Base-by-base conservation (phyloP, 148 eudicot species). In the Oxyria digyna region DNA sequence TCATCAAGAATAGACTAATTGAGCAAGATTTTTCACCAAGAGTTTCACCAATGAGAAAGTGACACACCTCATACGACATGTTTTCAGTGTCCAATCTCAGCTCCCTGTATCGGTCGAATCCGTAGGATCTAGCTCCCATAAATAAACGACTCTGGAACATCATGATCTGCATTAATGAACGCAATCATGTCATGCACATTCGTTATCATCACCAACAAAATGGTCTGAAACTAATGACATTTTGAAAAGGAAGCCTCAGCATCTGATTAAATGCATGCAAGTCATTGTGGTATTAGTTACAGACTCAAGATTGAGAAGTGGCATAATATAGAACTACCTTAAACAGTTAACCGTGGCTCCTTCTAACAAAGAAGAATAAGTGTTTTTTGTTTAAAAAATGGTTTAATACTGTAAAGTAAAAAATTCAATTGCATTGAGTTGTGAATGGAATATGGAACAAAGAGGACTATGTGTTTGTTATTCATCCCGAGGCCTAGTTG, bases 21-120 rank as follows among this genome's bases (percentile, higher is more conserved):
- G 17, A 45, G 50, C 0, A 42, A 9, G 45, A 9, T 2, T 13
- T 42, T 49, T 18, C 8, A 49, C 10, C 23, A 49, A 49, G 26
- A 49, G 23, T 52, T 52, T 23, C 31, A 24, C 14, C 35, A 13
- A 59, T 59, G 65, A 15, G 18, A 59, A 59, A 29, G 65, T 0
- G 20, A 29, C 65, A 4, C 5, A 66, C 69, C 69, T 66, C 69
- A 26, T 66, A 66, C 17, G 98, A 78, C 97, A 92, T 92, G 74
- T 76, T 80, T 78, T 92, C 97, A 42, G 85, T 89, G 74, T 92
- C 89, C 68, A 92, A 84, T 82, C 97, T 84, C 87, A 78, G 79
- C 67, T 83, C 85, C 55, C 87, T 73, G 77, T 87, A 82, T 81
- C 81, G 78, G 67, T 87, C 97, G 64, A 74, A 66, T 65, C 85